Conservation (phyloP, 208 protist genomes). For the Trypanosoma scelopori region DNA sequence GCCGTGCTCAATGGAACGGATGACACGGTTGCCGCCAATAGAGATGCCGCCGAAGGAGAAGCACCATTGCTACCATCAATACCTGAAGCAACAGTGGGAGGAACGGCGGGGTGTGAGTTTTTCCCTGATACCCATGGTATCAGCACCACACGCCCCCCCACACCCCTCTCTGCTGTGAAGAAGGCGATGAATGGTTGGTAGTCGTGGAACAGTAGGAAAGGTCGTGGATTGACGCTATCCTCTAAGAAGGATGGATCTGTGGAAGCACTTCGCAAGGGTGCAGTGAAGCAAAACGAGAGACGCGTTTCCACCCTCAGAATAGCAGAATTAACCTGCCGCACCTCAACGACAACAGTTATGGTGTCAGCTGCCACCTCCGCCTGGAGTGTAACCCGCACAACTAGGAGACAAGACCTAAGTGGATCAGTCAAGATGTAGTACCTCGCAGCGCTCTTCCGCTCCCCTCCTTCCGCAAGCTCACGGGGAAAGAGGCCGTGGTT, state of each 20-base stretch:
- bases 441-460: neutral
- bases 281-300: slow-evolving; percentile 38
- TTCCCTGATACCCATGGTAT: slow-evolving; percentile 23
- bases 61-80: too few relatives aligned
- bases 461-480: neutral
- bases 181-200: slow-evolving; percentile 60
- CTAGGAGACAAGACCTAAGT: slow-evolving; percentile 9
- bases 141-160: slow-evolving; percentile 24
- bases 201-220: slow-evolving; percentile 53
- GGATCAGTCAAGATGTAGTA: slow-evolving; percentile 18
- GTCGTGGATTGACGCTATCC: slow-evolving; percentile 46
- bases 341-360: slow-evolving; percentile 40
- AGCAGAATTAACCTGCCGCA: slow-evolving; percentile 45
- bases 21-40: neutral
- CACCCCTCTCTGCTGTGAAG: slow-evolving; percentile 32
- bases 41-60: too few relatives aligned
- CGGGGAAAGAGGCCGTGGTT: slow-evolving; percentile 40
- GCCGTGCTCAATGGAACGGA: slow-evolving; percentile 42
- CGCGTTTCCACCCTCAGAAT: slow-evolving; percentile 58
- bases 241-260: slow-evolving; percentile 11
- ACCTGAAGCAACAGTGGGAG: neutral
- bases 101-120: neutral
- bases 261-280: neutral
- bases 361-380: slow-evolving; percentile 2
- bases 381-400: slow-evolving; percentile 15